Percentiles rank a stretch among this genome's conserved stretches.
Conservation (phyloP, 805 yeast genomes). For the Candida orba region DNA sequence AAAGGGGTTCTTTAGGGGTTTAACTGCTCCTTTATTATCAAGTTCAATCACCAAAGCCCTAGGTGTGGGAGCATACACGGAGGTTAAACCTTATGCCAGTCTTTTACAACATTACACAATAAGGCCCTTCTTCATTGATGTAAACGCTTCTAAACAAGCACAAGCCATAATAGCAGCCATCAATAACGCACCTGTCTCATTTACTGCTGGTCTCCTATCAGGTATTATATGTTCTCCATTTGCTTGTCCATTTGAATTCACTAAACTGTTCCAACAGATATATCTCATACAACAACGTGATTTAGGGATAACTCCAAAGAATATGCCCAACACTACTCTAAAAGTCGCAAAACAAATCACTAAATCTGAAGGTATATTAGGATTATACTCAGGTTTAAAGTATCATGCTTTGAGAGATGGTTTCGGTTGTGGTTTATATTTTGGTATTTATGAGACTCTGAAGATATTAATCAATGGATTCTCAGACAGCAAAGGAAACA, state of each 20-base stretch:
- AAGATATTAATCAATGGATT: conserved; percentile 40
- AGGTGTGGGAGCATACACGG: conserved; percentile 58
- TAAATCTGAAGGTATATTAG: conserved; percentile 50
- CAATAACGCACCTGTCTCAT: conserved; percentile 35
- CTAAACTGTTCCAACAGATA: conserved; percentile 75
- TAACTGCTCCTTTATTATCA: conserved; percentile 64
- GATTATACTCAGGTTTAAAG: conserved; percentile 66
- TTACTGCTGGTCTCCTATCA: conserved; percentile 45
- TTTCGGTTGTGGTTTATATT: conserved; percentile 65
- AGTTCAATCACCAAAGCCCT: conserved; percentile 59
- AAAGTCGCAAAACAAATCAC: conserved; percentile 46
- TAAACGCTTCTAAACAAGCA: conserved; percentile 5
- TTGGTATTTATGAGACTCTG: conserved; percentile 65
- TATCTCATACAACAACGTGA: conserved; percentile 32
- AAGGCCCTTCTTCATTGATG: conserved; percentile 9
- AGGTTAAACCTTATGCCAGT: conserved; percentile 37
- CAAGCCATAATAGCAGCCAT: conserved; percentile 16
- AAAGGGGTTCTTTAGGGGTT: conserved; percentile 67
- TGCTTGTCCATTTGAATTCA: conserved; percentile 82
- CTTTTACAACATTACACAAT: conserved; percentile 15
- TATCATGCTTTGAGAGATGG: conserved; percentile 67
- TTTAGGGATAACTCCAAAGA: conserved; percentile 26
- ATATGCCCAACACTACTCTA: conserved; percentile 29
- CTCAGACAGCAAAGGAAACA: conserved; percentile 23
- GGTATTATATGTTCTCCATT: conserved; percentile 58